Percentiles rank a stretch among this genome's conserved stretches.
Evolutionary conservation across 176 grass and related monocot species (phyloP).

Genomic region (Tillandsia leiboldiana): DNA sequence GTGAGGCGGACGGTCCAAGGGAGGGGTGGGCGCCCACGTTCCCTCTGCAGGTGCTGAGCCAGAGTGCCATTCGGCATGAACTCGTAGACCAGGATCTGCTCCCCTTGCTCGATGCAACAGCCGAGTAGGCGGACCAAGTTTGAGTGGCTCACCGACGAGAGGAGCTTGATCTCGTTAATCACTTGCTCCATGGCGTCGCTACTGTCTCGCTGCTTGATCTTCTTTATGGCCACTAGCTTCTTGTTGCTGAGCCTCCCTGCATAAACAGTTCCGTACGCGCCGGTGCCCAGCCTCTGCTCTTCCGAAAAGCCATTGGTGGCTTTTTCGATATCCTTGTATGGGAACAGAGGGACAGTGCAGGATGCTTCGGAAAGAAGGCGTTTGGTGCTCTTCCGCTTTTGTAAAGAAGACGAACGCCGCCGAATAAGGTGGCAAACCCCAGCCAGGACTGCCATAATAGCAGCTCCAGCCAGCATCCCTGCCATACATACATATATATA

Average conservation of each 20-base stretch:
- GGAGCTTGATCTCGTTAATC: conserved; percentile 64
- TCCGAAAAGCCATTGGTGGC: conserved; percentile 50
- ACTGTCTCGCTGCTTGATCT: conserved; percentile 37
- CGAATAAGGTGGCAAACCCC: conserved; percentile 18
- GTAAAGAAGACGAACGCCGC: conserved; percentile 24
- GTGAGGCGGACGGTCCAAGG: conserved; percentile 53
- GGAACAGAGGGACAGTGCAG: conserved; percentile 40
- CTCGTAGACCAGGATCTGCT: conserved; percentile 29
- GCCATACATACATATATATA: neutral
- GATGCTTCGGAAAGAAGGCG: conserved; percentile 27
- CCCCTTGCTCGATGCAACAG: conserved; percentile 53
- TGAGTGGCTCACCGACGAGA: conserved; percentile 46
- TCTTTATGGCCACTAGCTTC: conserved; percentile 49
- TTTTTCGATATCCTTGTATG: conserved; percentile 61
- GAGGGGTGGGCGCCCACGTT: conserved; percentile 34
- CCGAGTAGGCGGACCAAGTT: conserved; percentile 63
- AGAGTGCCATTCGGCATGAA: conserved; percentile 26
- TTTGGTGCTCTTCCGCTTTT: conserved; percentile 23
- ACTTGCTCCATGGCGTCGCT: conserved; percentile 22
- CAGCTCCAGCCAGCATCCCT: conserved; percentile 40
- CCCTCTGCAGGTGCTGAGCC: conserved; percentile 56
- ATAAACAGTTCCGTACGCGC: conserved; percentile 69
- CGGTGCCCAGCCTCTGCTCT: conserved; percentile 40
- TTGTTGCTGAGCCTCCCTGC: conserved; percentile 24
- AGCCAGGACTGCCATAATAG: conserved; percentile 19